Percentiles rank a stretch among this genome's conserved stretches.
These are phyloP conservation scores for Maudiozyma humilis DNA, from an alignment of 1,139 yeast genomes.

Conservation along the genomic window DNA sequence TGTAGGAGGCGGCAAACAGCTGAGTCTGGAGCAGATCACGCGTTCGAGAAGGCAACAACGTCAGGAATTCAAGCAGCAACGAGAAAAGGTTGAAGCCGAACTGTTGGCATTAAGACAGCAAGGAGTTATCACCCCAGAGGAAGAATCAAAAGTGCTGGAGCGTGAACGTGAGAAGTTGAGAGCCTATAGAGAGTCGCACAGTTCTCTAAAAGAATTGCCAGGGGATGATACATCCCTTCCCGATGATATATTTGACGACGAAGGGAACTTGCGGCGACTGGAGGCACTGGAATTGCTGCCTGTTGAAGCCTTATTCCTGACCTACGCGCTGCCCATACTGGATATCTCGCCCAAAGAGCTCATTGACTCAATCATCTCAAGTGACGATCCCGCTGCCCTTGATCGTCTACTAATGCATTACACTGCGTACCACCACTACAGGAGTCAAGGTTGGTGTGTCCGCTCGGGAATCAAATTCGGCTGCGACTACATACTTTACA, in stretches of 20 bases:
- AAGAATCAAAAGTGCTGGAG: slow-evolving; percentile 21
- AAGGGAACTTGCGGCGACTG: slow-evolving; percentile 36
- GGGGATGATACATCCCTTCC: too few relatives aligned
- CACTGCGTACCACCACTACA: slow-evolving; percentile 75
- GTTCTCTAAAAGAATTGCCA: too few relatives aligned
- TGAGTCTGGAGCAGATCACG: slow-evolving; percentile 64
- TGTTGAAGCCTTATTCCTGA: slow-evolving; percentile 64
- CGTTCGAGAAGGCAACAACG: slow-evolving; percentile 65
- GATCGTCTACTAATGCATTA: slow-evolving; percentile 34
- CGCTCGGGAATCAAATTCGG: slow-evolving; percentile 90
- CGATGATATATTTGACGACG: slow-evolving; percentile 36
- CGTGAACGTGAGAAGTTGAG: slow-evolving; percentile 29
- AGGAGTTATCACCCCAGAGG: slow-evolving; percentile 28
- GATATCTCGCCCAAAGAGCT: slow-evolving; percentile 13
- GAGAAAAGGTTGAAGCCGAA: slow-evolving; percentile 32
- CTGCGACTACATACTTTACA: slow-evolving; percentile 68
- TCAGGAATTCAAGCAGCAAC: slow-evolving; percentile 56
- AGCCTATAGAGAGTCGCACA: slow-evolving; percentile 30
- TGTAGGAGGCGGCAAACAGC: not conserved
- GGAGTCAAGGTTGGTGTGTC: slow-evolving; percentile 92
- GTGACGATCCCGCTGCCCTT: slow-evolving; percentile 8
- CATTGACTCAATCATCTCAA: not conserved
- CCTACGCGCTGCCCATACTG: slow-evolving; percentile 39
- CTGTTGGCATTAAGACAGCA: slow-evolving; percentile 29
- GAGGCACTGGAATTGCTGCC: slow-evolving; percentile 73